Percentiles rank a stretch among this genome's conserved stretches.
These are phyloP conservation scores for Combretum micranthum DNA, from an alignment of 345 rosid genomes.

Conservation along the genomic window DNA sequence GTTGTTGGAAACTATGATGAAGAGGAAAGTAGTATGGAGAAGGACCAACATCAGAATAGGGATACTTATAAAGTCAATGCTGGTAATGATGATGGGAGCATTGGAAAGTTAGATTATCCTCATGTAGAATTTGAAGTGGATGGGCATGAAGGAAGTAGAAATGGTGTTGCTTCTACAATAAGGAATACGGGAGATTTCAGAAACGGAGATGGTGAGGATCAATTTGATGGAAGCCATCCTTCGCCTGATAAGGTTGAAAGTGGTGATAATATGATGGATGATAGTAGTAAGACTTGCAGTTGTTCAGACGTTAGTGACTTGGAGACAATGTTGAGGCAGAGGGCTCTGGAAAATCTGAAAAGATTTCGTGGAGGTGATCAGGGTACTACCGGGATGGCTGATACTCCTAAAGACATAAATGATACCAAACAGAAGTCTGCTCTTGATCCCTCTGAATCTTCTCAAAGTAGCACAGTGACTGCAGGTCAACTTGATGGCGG, in stretches of 20 bases:
- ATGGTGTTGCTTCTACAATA: conserved; percentile 17
- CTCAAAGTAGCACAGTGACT: conserved; percentile 14
- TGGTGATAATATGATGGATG: conserved; percentile 13
- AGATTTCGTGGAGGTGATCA: conserved; percentile 42
- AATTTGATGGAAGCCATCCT: conserved; percentile 14
- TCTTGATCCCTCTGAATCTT: conserved; percentile 12
- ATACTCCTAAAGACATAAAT: conserved; percentile 13
- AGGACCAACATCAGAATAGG: conserved; percentile 41
- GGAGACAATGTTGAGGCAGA: conserved; percentile 58
- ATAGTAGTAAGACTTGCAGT: conserved; percentile 19
- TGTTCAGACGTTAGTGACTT: conserved; percentile 32
- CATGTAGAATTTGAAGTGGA: conserved; percentile 16
- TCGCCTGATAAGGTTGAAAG: conserved; percentile 15
- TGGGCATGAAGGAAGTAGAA: conserved; percentile 20
- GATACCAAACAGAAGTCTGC: conserved; percentile 13
- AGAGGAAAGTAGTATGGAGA: conserved; percentile 16
- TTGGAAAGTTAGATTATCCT: conserved; percentile 22
- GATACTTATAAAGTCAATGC: conserved; percentile 42
- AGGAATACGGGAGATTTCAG: conserved; percentile 2
- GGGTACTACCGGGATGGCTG: conserved; percentile 8
- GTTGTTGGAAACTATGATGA: conserved; percentile 20
- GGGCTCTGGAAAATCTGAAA: conserved; percentile 72
- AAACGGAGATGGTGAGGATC: conserved; percentile 2
- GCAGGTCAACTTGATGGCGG: conserved; percentile 10
- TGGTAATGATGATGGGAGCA: conserved; percentile 29